Conservation (phyloP, 139 green algal genomes). For the Auxenochlorella pyrenoidosa region DNA sequence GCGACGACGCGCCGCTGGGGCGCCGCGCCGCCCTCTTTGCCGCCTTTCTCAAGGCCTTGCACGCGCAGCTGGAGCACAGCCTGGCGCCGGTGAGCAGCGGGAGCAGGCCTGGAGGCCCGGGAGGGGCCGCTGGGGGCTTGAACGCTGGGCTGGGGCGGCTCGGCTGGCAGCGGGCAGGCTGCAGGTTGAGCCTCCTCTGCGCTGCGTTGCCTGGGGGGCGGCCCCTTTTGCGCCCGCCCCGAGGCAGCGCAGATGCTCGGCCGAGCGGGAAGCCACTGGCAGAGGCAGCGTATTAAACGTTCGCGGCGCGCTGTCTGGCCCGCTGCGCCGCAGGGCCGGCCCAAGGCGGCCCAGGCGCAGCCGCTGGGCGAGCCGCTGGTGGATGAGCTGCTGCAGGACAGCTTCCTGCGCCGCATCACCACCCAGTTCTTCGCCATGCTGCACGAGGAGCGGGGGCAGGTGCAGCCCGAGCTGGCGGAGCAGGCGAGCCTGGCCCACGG, state of each 20-base stretch:
- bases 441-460: conserved; percentile 8
- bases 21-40: conserved; percentile 49
- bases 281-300: too few species aligned
- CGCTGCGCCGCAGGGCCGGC: neutral
- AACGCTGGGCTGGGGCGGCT: neutral
- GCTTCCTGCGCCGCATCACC: conserved; percentile 35
- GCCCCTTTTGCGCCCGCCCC: too few species aligned
- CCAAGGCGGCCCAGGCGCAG: conserved; percentile 6
- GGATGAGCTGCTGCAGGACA: conserved; percentile 38
- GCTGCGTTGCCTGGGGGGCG: too few species aligned
- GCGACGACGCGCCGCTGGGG: conserved; percentile 52
- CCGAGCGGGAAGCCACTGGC: too few species aligned
- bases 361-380: conserved; percentile 9
- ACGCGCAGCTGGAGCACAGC: conserved; percentile 55
- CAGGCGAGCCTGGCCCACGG: neutral
- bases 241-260: too few species aligned
- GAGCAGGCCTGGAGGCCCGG: too few species aligned
- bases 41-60: conserved; percentile 45
- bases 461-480: conserved; percentile 27
- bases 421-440: conserved; percentile 65
- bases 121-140: too few species aligned
- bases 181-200: neutral
- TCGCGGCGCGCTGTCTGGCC: neutral
- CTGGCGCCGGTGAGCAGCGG: conserved; percentile 24
- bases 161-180: neutral